Base-by-base conservation (phyloP, 345 rosid species). In the Excoecaria cochinchinensis region DNA sequence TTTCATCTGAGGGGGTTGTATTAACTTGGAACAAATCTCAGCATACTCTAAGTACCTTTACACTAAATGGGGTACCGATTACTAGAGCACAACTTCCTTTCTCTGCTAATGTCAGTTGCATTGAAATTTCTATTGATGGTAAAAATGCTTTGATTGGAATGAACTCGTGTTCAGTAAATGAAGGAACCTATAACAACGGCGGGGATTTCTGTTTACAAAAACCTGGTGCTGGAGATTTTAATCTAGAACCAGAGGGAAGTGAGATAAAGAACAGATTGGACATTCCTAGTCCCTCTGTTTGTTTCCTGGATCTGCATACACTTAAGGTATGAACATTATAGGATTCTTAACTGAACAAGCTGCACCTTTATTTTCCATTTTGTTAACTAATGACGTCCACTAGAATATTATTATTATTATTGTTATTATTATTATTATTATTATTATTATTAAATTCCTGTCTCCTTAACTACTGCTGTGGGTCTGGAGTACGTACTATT, bases 51-150 rank as follows among this genome's bases (percentile, higher is more conserved):
- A 88, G 87, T 77, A 91, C 91, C 36, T 91, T 87, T 77, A 91
- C 97, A 68, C 74, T 95, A 21, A 95, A 93, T 72, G 98, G 98
- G 69, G 72, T 84, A 76, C 77, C 83, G 56, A 82, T 91, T 51
- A 87, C 91, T 67, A 89, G 79, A 76, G 93, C 92, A 55, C 82
- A 84, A 68, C 86, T 91, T 83, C 97, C 97, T 67, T 63, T 82
- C 76, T 82, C 91, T 57, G 81, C 91, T 73, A 82, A 77, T 75
- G 75, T 93, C 78, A 88, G 91, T 77, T 95, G 97, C 90, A 87
- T 95, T 82, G 93, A 91, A 86, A 82, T 95, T 77, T 93, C 97
- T 36, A 80, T 74, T 57, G 97, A 95, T 78, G 96, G 99, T 77
- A 83, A 79, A 72, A 87, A 79, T 68, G 97, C 91, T 53, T 84